These are phyloP conservation scores for Diutina sp. DNA, from an alignment of 1,139 yeast species.

Conservation along the genomic window DNA sequence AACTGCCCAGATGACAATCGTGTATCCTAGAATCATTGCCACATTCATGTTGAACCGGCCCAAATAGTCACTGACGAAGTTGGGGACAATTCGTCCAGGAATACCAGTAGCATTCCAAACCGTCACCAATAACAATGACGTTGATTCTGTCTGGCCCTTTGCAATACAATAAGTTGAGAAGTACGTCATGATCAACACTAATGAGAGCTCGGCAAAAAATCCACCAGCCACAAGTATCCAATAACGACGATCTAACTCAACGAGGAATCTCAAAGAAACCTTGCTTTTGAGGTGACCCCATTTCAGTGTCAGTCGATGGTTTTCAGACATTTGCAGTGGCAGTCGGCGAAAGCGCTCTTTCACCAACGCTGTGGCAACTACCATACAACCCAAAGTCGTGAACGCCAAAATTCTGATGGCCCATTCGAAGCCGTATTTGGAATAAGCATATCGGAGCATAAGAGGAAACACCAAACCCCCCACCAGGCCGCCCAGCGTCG, in stretches of 20 bases:
- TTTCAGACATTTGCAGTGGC: neutral
- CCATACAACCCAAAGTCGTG: constrained; percentile 19
- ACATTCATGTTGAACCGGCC: constrained; percentile 49
- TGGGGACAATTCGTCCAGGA: constrained; percentile 45
- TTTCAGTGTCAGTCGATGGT: neutral
- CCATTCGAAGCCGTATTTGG: constrained; percentile 45
- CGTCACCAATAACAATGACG: constrained; percentile 39
- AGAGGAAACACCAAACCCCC: constrained; percentile 55
- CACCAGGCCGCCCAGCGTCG: constrained; percentile 51
- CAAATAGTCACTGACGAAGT: constrained; percentile 36
- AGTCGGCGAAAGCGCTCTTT: constrained; percentile 30
- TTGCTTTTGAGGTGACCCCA: constrained; percentile 2
- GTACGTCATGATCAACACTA: constrained; percentile 40
- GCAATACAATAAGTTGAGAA: constrained; percentile 42
- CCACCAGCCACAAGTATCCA: constrained; percentile 15
- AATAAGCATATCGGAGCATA: constrained; percentile 39
- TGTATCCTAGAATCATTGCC: constrained; percentile 25
- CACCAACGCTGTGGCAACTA: constrained; percentile 25
- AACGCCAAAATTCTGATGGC: constrained; percentile 32
- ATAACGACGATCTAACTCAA: neutral
- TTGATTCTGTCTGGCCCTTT: constrained; percentile 39
- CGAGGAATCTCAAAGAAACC: neutral
- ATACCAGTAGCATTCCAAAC: constrained; percentile 48
- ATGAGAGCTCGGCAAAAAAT: constrained; percentile 41
- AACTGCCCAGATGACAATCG: constrained; percentile 25